Percentiles rank a stretch among this genome's conserved stretches.
Evolutionary conservation across 768 basidiomycete genomes (phyloP).

Genomic region (Leccinum barrowsii): DNA sequence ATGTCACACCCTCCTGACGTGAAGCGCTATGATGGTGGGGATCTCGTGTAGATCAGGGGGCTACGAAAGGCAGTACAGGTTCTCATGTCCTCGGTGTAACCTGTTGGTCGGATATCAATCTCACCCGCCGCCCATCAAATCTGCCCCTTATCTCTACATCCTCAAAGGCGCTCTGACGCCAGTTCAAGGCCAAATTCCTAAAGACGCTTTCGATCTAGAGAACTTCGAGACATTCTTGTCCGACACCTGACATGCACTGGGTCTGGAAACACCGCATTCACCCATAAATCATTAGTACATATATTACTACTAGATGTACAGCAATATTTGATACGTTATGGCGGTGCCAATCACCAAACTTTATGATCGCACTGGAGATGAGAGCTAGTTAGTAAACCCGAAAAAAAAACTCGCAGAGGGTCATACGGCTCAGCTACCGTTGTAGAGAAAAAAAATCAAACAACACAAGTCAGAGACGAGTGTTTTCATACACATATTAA

Average conservation of each 20-base stretch:
- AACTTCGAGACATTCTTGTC: not conserved
- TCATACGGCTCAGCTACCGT: constrained; percentile 71
- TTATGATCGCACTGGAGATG: not conserved
- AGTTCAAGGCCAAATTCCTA: constrained; percentile 81
- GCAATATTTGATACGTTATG: not conserved
- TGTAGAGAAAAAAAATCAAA: constrained; percentile 64
- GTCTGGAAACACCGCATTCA: not conserved
- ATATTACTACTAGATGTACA: not conserved
- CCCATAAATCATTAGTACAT: not conserved
- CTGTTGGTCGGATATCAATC: constrained; percentile 67
- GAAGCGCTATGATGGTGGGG: constrained; percentile 16
- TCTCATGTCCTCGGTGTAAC: constrained; percentile 50
- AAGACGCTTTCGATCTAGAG: constrained; percentile 72
- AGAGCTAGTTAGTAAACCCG: constrained; percentile 17
- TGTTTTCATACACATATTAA: constrained; percentile 71
- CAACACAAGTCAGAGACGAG: constrained; percentile 39
- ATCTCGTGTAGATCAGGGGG: constrained; percentile 48
- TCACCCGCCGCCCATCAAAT: constrained; percentile 70
- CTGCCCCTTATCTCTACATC: constrained; percentile 77
- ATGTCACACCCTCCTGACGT: constrained; percentile 12
- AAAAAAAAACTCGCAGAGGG: constrained; percentile 3
- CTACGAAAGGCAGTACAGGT: constrained; percentile 73
- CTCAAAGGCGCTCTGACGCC: constrained; percentile 81
- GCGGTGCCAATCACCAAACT: not conserved
- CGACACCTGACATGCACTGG: constrained; percentile 4